Base-by-base conservation (phyloP, 352 stramenopile species). In the Pythium graminicola region DNA sequence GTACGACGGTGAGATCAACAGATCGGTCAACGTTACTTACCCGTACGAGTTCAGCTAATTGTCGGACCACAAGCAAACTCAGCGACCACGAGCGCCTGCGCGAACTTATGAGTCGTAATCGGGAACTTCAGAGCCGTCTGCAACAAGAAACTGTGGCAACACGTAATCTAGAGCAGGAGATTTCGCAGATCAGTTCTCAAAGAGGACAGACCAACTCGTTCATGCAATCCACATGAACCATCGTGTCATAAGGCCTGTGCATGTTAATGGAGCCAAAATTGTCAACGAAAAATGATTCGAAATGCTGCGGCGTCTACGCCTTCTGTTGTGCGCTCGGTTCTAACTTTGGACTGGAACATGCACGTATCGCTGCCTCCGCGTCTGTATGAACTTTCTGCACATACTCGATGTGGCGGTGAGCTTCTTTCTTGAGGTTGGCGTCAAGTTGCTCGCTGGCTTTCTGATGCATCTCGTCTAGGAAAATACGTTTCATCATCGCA, bases 31-130 rank as follows among this genome's bases (percentile, higher is more conserved):
- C 31, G 31, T 36, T 36, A 14, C 31, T 14, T 14, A 36, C 28
- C 2, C 19, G n/a, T 17, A 41, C 28, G 26, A 38, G 13, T 33
- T 11, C 11, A 29, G 40, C 29, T 16, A 41, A 5, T 17, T 51
- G 20, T 38, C 20, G 6, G 22, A 38, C 6, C 4, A 32, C 35
- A 6, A 64, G 50, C 16, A 62, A 62, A 44, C 24, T 64, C 2
- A 58, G 35, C 22, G 79, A 90, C 33, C 80, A 90, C 50, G 78
- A 86, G 23, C 70, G 77, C 16, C 59, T 93, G 17, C 77, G 79
- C 2, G 67, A 72, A 40, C 64, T 93, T 16, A 89, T 90, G 76
- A 85, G 54, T 16, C 70, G 79, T 19, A 93, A 93, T 58, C 79
- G 77, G 14, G 79, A 89, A 35, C 57, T 93, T 9, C 77, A 93